Evolutionary conservation across 164 flowering plant genomes (phyloP).

Genomic region (Aristolochia fimbriata): DNA sequence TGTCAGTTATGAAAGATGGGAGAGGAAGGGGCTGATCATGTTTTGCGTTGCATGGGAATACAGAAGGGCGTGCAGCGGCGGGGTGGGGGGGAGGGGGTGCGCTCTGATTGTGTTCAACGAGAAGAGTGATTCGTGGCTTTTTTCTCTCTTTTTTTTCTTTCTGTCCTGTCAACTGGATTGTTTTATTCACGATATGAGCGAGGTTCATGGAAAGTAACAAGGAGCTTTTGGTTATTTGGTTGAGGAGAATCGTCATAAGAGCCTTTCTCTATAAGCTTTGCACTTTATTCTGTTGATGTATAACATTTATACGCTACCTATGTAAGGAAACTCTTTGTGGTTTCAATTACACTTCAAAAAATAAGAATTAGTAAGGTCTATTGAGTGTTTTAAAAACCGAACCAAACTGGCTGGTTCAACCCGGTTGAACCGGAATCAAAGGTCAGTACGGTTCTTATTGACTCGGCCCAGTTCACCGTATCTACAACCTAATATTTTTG

Average conservation of each 20-base stretch:
- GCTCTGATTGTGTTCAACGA: not conserved
- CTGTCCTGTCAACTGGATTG: not conserved
- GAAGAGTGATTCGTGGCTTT: not conserved
- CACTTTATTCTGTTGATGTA: too few relatives aligned
- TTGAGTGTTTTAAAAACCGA: too few relatives aligned
- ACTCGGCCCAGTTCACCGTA: too few relatives aligned
- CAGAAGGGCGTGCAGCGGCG: not conserved
- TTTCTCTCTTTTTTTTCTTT: not conserved
- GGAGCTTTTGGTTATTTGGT: not conserved
- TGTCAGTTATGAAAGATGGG: not conserved
- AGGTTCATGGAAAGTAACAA: not conserved
- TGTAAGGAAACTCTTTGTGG: too few relatives aligned
- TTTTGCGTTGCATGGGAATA: not conserved
- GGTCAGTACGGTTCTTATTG: too few relatives aligned
- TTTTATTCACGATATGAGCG: not conserved
- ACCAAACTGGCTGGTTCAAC: too few relatives aligned
- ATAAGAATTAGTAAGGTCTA: too few relatives aligned
- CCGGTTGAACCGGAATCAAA: too few relatives aligned
- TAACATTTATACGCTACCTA: too few relatives aligned
- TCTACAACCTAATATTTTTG: too few relatives aligned
- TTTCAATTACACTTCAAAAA: too few relatives aligned
- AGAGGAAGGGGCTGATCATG: not conserved
- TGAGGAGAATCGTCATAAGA: not conserved
- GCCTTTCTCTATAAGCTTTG: too few relatives aligned
- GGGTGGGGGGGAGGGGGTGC: not conserved